phyloP scores from a whole-genome alignment of 164 flowering plant genomes.

The Sedum album region DNA sequence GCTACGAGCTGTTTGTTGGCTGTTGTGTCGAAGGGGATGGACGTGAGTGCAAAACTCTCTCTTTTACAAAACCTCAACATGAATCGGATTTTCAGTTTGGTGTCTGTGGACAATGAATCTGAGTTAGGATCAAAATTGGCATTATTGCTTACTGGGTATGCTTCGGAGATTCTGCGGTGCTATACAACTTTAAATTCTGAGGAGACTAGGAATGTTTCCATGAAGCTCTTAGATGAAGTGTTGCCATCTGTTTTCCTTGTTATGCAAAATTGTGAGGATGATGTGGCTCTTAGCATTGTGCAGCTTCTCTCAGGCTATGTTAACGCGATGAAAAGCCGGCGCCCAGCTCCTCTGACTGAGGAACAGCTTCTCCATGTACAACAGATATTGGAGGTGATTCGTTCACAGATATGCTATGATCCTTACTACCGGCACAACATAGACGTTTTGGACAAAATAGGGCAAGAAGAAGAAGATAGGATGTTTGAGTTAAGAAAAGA shows the following conservation, averaged over 20 bases:
- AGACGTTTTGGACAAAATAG: slow-evolving; percentile 67
- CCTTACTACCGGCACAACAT: slow-evolving; percentile 65
- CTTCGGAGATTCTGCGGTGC: slow-evolving; percentile 76
- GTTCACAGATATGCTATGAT: slow-evolving; percentile 59
- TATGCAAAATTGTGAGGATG: slow-evolving; percentile 74
- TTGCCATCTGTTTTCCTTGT: slow-evolving; percentile 82
- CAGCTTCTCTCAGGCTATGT: slow-evolving; percentile 81
- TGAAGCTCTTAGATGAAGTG: slow-evolving; percentile 76
- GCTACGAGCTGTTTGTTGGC: slow-evolving; percentile 70
- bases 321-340: slow-evolving; percentile 61
- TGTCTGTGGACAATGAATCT: slow-evolving; percentile 53
- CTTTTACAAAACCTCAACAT: slow-evolving; percentile 69
- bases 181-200: slow-evolving; percentile 55
- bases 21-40: slow-evolving; percentile 84
- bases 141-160: slow-evolving; percentile 72
- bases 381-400: slow-evolving; percentile 83
- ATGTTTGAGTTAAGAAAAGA: slow-evolving; percentile 84
- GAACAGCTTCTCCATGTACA: slow-evolving; percentile 59
- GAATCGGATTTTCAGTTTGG: slow-evolving; percentile 60
- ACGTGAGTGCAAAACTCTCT: slow-evolving; percentile 52
- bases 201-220: slow-evolving; percentile 37
- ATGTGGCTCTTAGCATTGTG: slow-evolving; percentile 55
- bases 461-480: slow-evolving; percentile 86
- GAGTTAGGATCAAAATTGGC: slow-evolving; percentile 58
- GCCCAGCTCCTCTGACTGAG: slow-evolving; percentile 46